Percentiles rank a stretch among this genome's conserved stretches.
phyloP scores from a whole-genome alignment of 352 stramenopile genomes.

The Pythium brachiatum region DNA sequence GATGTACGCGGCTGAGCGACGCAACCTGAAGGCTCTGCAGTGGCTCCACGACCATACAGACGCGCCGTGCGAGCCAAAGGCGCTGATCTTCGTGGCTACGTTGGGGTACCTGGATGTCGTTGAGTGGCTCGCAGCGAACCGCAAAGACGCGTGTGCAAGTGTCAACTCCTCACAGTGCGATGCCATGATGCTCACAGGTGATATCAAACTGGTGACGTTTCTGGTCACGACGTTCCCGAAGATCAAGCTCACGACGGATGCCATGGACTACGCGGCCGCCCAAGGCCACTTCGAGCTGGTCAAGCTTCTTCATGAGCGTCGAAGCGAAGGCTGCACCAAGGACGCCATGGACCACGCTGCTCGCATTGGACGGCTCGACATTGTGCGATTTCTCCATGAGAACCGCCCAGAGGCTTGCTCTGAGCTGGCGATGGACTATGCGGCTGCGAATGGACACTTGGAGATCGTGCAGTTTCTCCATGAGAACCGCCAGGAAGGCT shows the following conservation, averaged over 20 bases:
- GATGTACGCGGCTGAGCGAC: background rate
- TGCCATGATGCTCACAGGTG: background rate
- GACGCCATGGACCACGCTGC: conserved; percentile 17
- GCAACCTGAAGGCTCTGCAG: background rate
- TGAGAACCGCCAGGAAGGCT: background rate
- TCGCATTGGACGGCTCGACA: conserved; percentile 24
- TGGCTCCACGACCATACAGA: conserved; percentile 1
- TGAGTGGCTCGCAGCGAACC: conserved; percentile 29
- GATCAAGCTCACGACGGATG: conserved; percentile 6
- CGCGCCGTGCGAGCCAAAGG: background rate
- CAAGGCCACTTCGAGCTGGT: conserved; percentile 12
- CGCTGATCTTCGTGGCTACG: conserved; percentile 18
- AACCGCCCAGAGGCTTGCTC: conserved; percentile 28
- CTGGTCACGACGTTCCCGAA: background rate
- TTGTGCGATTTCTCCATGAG: conserved; percentile 30
- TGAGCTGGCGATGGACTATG: background rate
- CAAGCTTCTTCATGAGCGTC: conserved; percentile 14
- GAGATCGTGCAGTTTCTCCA: conserved; percentile 1
- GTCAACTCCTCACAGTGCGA: background rate
- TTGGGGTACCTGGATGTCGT: conserved; percentile 27
- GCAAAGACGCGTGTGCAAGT: conserved; percentile 30
- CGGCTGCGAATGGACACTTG: background rate
- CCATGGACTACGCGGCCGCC: conserved; percentile 16
- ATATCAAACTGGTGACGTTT: conserved; percentile 2
- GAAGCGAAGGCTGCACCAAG: conserved; percentile 18